Evolutionary conservation across 768 basidiomycete genomes (phyloP).

Genomic region (Serendipita sp.): DNA sequence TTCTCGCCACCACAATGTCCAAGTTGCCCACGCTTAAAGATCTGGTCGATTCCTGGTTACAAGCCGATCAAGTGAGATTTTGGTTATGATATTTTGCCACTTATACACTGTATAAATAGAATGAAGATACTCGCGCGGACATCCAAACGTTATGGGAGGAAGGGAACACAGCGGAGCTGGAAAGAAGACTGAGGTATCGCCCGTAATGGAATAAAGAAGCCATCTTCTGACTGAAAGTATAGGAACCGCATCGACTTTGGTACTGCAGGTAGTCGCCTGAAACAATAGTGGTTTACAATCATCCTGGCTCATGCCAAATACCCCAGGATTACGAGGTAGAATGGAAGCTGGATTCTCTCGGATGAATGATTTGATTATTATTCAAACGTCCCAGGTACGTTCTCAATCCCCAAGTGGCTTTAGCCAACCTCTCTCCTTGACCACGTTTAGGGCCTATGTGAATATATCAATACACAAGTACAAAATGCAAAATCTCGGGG

Average conservation of each 20-base stretch:
- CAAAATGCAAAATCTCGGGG: constrained; percentile 40
- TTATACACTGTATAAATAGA: constrained; percentile 8
- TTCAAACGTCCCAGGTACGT: constrained; percentile 63
- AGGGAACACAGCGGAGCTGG: constrained; percentile 12
- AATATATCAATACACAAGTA: constrained; percentile 45
- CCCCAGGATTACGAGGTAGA: constrained; percentile 48
- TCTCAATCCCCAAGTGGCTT: neutral
- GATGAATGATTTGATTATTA: constrained; percentile 77
- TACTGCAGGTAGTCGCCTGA: constrained; percentile 44
- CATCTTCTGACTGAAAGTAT: neutral
- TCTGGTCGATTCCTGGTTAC: constrained; percentile 11
- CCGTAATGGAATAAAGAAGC: constrained; percentile 13
- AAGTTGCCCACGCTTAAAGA: neutral
- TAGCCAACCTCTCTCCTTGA: neutral
- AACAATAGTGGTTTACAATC: too few species aligned
- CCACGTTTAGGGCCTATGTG: constrained; percentile 47
- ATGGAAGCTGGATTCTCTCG: constrained; percentile 88
- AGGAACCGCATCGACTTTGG: constrained; percentile 63
- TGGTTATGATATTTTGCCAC: neutral
- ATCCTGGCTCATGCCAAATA: neutral
- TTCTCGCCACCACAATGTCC: neutral
- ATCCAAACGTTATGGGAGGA: constrained; percentile 13
- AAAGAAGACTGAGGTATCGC: constrained; percentile 11
- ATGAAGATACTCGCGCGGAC: constrained; percentile 15
- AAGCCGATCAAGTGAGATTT: constrained; percentile 9